These are phyloP conservation scores for Diaporthe sp. DNA, from an alignment of 2,329 filamentous ascomycete genomes.

Conservation along the genomic window DNA sequence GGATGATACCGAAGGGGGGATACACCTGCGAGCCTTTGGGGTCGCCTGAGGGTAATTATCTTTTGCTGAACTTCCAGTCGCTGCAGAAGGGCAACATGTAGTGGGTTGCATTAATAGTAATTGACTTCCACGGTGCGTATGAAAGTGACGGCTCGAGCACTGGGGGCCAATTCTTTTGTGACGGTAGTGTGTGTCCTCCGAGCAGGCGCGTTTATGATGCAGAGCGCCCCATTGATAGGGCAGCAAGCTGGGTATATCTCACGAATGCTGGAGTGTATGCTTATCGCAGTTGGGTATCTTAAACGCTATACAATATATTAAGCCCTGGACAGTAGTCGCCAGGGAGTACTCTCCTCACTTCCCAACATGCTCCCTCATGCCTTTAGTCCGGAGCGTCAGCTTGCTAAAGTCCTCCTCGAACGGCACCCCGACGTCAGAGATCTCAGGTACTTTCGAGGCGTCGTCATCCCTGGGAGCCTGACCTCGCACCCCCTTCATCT, in stretches of 20 bases:
- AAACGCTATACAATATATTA: background rate
- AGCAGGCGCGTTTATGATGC: too few species aligned
- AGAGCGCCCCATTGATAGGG: background rate
- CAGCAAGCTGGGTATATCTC: too few species aligned
- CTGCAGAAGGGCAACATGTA: background rate
- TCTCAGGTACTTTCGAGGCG: conserved; percentile 40
- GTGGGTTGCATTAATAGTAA: background rate
- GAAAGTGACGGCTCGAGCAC: too few species aligned
- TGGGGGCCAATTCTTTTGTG: background rate
- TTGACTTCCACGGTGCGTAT: background rate
- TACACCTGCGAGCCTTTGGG: conserved; percentile 14
- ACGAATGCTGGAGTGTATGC: background rate
- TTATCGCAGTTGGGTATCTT: conserved; percentile 37
- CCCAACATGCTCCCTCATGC: conserved; percentile 64
- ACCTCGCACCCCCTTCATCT: conserved; percentile 48
- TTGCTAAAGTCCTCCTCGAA: conserved; percentile 62
- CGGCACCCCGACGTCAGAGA: conserved; percentile 53
- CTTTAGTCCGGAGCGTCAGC: conserved; percentile 69
- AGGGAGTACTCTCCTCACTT: conserved; percentile 29
- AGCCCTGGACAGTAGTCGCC: too few species aligned
- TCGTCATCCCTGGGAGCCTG: conserved; percentile 11
- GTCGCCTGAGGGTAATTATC: conserved; percentile 14
- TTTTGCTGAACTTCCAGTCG: background rate
- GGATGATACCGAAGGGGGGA: conserved; percentile 15
- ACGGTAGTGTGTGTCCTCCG: too few species aligned